These are phyloP conservation scores for Eucalyptus leucophloia DNA, from an alignment of 345 rosid genomes.

Conservation along the genomic window DNA sequence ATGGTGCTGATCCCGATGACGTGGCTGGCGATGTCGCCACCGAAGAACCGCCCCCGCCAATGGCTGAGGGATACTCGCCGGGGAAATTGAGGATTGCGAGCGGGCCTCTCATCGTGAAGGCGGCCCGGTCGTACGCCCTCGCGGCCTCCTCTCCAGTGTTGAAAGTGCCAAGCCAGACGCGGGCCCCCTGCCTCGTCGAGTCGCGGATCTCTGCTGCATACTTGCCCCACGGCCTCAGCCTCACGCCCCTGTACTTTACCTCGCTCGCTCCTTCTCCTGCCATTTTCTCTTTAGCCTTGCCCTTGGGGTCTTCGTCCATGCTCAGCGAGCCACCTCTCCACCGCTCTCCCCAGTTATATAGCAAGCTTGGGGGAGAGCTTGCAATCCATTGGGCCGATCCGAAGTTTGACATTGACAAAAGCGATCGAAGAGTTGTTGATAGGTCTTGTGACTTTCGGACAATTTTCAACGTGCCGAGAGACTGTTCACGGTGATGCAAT, in stretches of 20 bases:
- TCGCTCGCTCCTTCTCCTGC: neutral
- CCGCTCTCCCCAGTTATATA: neutral
- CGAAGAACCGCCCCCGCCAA: neutral
- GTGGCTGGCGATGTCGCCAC: neutral
- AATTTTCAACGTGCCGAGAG: neutral
- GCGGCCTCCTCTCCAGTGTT: conserved; percentile 71
- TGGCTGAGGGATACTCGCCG: conserved; percentile 21
- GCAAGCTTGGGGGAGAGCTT: neutral
- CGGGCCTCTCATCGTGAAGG: conserved; percentile 55
- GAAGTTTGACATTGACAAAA: neutral
- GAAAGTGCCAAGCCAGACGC: conserved; percentile 89
- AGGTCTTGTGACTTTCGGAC: neutral
- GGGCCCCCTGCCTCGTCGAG: conserved; percentile 47
- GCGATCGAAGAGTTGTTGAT: neutral
- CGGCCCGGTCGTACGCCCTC: conserved; percentile 74
- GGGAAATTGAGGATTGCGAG: conserved; percentile 77
- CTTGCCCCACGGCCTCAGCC: conserved; percentile 81
- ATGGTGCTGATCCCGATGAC: neutral
- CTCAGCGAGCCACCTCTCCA: neutral
- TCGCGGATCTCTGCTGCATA: conserved; percentile 89
- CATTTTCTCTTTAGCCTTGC: neutral
- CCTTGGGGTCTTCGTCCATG: neutral
- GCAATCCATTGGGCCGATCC: neutral
- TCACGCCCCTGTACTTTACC: neutral
- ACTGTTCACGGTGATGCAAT: neutral